Evolutionary conservation across 2,329 filamentous ascomycete genomes (phyloP).

Genomic region (Pyrenophora tritici-repentis): DNA sequence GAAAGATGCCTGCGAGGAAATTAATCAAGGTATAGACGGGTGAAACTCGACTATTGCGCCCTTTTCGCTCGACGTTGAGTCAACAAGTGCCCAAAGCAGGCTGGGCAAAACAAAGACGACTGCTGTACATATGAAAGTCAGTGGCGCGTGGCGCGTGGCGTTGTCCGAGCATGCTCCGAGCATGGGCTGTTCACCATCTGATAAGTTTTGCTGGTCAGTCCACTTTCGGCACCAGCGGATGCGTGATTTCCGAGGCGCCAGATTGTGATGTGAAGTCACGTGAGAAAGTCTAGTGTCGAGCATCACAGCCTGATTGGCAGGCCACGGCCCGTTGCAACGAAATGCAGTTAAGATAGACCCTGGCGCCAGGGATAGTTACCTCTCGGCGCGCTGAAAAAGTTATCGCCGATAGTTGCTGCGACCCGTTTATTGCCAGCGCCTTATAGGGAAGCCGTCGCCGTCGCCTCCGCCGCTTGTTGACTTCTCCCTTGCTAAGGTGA

Average conservation of each 20-base stretch:
- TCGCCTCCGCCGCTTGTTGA: slow-evolving; percentile 10
- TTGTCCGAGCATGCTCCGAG: slow-evolving; percentile 19
- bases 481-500: too few relatives aligned
- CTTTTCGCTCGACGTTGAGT: too few relatives aligned
- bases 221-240: slow-evolving; percentile 13
- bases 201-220: too few relatives aligned
- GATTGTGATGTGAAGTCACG: slow-evolving; percentile 10
- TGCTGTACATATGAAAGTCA: too few relatives aligned
- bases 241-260: slow-evolving; percentile 9
- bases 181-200: slow-evolving; percentile 19
- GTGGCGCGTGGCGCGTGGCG: slow-evolving; percentile 18
- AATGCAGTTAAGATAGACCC: slow-evolving; percentile 2
- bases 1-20: not conserved
- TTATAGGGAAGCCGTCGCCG: slow-evolving; percentile 7
- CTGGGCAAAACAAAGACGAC: not conserved
- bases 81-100: too few relatives aligned
- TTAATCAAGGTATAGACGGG: too few relatives aligned
- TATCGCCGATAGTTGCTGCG: slow-evolving; percentile 13
- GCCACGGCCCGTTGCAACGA: not conserved
- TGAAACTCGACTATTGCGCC: too few relatives aligned
- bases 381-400: slow-evolving; percentile 16
- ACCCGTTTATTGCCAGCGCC: slow-evolving; percentile 9
- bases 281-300: not conserved
- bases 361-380: slow-evolving; percentile 1
- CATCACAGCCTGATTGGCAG: slow-evolving; percentile 10